Percentiles rank a stretch among this genome's conserved stretches.
Evolutionary conservation across 1,284 basidiomycete species (phyloP).

Genomic region (Rhodotorula sp.): DNA sequence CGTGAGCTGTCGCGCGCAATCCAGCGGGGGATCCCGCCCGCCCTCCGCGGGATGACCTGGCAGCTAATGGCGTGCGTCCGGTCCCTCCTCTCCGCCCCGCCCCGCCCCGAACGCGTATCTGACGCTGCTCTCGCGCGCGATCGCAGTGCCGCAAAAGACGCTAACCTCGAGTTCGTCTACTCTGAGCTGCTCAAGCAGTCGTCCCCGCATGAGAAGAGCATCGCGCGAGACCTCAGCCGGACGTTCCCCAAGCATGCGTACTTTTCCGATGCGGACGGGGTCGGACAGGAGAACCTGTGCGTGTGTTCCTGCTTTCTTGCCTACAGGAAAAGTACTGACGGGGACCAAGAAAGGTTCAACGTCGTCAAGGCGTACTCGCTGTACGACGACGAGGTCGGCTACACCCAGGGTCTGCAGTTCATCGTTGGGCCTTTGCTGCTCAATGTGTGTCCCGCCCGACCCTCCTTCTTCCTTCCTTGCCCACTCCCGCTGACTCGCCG

Average conservation of each 20-base stretch:
- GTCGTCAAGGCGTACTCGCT: slow-evolving; percentile 96
- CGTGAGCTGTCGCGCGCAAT: slow-evolving; percentile 85
- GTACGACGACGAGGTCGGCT: slow-evolving; percentile 93
- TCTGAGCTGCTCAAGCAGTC: slow-evolving; percentile 77
- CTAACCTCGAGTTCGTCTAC: slow-evolving; percentile 82
- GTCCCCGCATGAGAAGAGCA: slow-evolving; percentile 90
- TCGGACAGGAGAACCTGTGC: slow-evolving; percentile 85
- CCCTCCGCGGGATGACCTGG: slow-evolving; percentile 93
- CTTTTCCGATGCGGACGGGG: slow-evolving; percentile 81
- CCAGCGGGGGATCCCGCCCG: slow-evolving; percentile 83
- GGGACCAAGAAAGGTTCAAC: slow-evolving; percentile 63
- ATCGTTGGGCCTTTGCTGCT: slow-evolving; percentile 89
- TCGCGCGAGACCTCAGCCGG: slow-evolving; percentile 84
- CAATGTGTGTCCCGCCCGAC: slow-evolving; percentile 64
- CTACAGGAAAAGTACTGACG: not conserved
- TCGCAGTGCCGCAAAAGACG: slow-evolving; percentile 78
- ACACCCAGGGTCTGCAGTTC: slow-evolving; percentile 95
- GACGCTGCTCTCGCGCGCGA: slow-evolving; percentile 46
- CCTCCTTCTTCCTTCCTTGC: not conserved
- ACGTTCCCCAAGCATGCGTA: slow-evolving; percentile 98
- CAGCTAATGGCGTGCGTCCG: slow-evolving; percentile 77
- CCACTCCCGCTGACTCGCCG: not conserved
- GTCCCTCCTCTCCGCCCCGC: not conserved
- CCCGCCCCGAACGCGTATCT: slow-evolving; percentile 13
- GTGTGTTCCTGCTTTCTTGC: not conserved